Evolutionary conservation across 768 basidiomycete species (phyloP), one percentile per base, ranked within the genome.

Genomic region (Cantharellus cinnabarinus): DNA sequence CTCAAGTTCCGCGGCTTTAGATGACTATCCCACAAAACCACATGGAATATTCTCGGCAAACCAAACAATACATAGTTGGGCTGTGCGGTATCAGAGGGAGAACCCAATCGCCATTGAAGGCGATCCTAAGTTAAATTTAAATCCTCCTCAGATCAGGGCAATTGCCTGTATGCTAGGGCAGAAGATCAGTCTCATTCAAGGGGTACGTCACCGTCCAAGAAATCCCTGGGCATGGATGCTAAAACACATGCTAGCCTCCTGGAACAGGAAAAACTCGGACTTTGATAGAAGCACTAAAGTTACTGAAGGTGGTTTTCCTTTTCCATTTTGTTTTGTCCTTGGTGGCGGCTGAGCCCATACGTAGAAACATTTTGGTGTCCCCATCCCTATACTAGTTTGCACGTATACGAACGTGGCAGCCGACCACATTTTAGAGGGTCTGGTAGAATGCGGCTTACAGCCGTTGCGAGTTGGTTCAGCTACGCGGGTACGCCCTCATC

Each of bases 371-470:
- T 97, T 91, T 67, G 75, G 83, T 68, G 80, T 93, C 5, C 79
- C 85, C 3, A 78, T 85, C 41, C 89, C 89, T 1, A 73, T 94
- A 44, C 77, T 97, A 10, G 83, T 94, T n/a, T 88, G 87, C 68
- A 91, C 91, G 0, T 94, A 87, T 67, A 95, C 93, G 44, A 93
- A 95, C 64, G 86, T 81, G 20, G 90, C 93, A 0, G 89, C 93
- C 20, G 90, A 95, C 67, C 88, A 93, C 64, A 79, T 95, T 4
- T 79, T 91, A 42, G 81, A 84, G 66, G 85, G 85, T 0, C 73
- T 91, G 35, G 74, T 73, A 4, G 68, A 70, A 1, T 59, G 76
- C 1, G 78, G 79, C 2, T 68, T 93, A 52, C 80, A 79, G 62
- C 82, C 90, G 1, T 70, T 94, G 1, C 84, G 93, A 2, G 75